These are phyloP conservation scores for Amphibolis antarctica DNA, from an alignment of 106 monocot genomes.

Conservation along the genomic window DNA sequence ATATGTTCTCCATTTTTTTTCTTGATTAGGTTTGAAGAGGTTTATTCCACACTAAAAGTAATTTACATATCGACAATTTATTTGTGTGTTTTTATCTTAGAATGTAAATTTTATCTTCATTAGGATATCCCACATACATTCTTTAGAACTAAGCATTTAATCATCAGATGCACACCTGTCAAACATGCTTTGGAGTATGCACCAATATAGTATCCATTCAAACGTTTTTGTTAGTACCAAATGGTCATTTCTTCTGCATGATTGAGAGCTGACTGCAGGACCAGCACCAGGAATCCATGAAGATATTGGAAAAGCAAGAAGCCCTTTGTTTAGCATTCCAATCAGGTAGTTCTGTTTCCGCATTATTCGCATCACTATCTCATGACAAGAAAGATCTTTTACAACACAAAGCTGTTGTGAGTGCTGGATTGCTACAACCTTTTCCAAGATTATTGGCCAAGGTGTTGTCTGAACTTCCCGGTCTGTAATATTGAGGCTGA, in stretches of 20 bases:
- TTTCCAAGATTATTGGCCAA: slow-evolving; percentile 78
- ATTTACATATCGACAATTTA: too few species aligned
- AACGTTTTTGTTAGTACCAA: slow-evolving; percentile 86
- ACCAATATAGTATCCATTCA: slow-evolving; percentile 97
- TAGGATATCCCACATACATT: too few species aligned
- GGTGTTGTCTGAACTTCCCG: slow-evolving; percentile 74
- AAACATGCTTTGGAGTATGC: slow-evolving; percentile 98
- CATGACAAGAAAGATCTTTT: slow-evolving; percentile 87
- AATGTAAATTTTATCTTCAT: too few species aligned
- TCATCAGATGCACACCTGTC: slow-evolving; percentile 44
- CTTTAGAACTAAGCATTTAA: not conserved
- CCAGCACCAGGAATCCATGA: slow-evolving; percentile 87
- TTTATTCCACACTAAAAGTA: too few species aligned
- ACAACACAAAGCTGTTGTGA: slow-evolving; percentile 81
- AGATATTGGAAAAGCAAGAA: slow-evolving; percentile 72
- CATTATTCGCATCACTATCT: slow-evolving; percentile 92
- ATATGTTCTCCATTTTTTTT: too few species aligned
- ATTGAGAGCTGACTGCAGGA: slow-evolving; percentile 35
- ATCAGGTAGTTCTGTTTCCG: slow-evolving; percentile 97
- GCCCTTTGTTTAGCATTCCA: slow-evolving; percentile 95
- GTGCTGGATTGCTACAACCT: slow-evolving; percentile 67
- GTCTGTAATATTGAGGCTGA: slow-evolving; percentile 78
- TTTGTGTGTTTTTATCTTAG: too few species aligned
- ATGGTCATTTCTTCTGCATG: slow-evolving; percentile 48
- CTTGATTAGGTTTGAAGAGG: too few species aligned